Evolutionary conservation across 805 yeast species (phyloP), one percentile per base, ranked within the genome.

Genomic region (Ogataea methylovora): DNA sequence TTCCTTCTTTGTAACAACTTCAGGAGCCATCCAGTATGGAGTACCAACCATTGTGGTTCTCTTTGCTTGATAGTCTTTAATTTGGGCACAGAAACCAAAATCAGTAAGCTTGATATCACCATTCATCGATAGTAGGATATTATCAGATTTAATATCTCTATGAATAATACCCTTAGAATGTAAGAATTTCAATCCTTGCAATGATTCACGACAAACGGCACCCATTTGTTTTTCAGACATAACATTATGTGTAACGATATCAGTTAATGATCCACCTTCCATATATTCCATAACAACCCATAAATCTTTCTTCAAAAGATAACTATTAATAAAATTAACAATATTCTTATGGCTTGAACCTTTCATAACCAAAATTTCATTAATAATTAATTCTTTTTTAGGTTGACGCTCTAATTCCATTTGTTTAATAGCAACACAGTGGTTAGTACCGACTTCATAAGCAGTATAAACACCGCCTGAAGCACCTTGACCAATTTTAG

Each of bases 241-340:
- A 38, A 74, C 71, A 53, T 77, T 76, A 54, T 88, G 88, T 0
- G 95, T 85, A 13, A 92, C 95, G 23, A 92, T 90, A 60, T 92
- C 98, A 0, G 98, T 90, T 46, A 92, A 67, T 0, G 94, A 81
- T 3, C 98, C 98, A 41, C 98, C 98, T 57, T 92, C 97, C 98
- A 92, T 92, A 54, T 85, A 92, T 60, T 92, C 98, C 98, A 92
- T 92, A 15, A 92, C 78, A 8, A 92, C 97, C 98, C 98, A 92
- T 36, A 92, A 66, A 46, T 82, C 87, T 29, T 84, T 84, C 39
- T 74, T 77, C 37, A 84, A 61, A 34, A 84, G 55, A 55, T 79
- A 92, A 0, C 95, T 78, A 51, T 90, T 95, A 40, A 90, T 76
- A 54, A 85, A 92, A 57, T 92, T 92, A 38, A 92, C 98, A 59